phyloP scores from a whole-genome alignment of 2,329 filamentous ascomycete species.

The Colletotrichum brevisporum region DNA sequence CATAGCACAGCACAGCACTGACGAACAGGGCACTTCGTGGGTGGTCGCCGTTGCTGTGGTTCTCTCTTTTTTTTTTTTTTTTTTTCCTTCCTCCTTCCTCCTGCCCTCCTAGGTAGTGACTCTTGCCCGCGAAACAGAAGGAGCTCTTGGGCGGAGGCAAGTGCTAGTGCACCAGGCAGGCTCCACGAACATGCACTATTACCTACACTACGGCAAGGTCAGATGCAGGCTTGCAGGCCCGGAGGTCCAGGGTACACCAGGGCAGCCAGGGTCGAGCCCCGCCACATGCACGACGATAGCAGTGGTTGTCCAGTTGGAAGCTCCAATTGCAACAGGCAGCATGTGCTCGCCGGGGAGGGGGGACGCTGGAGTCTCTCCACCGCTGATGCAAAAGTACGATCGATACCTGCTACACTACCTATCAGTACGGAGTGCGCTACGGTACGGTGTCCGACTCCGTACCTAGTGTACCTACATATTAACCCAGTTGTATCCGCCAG shows the following conservation, averaged over 20 bases:
- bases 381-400: conserved; percentile 1
- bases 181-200: too few relatives aligned
- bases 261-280: conserved; percentile 17
- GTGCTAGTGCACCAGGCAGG: too few relatives aligned
- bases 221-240: conserved; percentile 12
- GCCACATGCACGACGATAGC: conserved; percentile 21
- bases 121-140: too few relatives aligned
- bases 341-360: conserved; percentile 10
- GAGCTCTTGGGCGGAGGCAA: too few relatives aligned
- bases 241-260: conserved; percentile 18
- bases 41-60: too few relatives aligned
- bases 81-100: too few relatives aligned
- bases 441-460: not conserved
- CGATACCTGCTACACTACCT: not conserved
- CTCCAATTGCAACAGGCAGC: conserved; percentile 17
- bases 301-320: conserved; percentile 20
- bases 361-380: conserved; percentile 6
- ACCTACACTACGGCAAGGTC: conserved; percentile 7
- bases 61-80: too few relatives aligned
- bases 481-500: not conserved
- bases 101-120: too few relatives aligned
- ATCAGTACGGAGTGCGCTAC: not conserved
- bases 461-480: too few relatives aligned
- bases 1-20: too few relatives aligned
- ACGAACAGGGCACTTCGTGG: too few relatives aligned